Evolutionary conservation across 345 rosid species (phyloP).

Genomic region (Eucalyptus dawsonii): DNA sequence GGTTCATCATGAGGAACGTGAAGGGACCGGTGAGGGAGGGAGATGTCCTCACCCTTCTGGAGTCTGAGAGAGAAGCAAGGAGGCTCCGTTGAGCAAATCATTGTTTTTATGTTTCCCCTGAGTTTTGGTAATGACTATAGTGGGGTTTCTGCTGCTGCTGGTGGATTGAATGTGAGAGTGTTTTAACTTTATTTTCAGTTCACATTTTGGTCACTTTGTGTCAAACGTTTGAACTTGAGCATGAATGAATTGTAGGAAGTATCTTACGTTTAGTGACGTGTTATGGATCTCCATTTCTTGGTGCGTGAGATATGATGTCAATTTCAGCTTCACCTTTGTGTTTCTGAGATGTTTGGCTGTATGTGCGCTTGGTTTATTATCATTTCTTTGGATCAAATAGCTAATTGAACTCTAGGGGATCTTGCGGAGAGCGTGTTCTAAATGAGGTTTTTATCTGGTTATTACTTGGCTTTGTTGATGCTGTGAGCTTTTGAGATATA

Average conservation of each 20-base stretch:
- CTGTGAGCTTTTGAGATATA: neutral
- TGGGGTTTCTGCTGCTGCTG: neutral
- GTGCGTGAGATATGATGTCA: neutral
- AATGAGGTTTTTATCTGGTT: neutral
- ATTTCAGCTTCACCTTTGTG: neutral
- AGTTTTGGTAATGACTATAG: neutral
- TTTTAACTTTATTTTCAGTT: neutral
- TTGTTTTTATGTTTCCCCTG: neutral
- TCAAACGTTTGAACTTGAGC: neutral
- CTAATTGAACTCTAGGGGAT: neutral
- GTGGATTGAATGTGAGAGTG: neutral
- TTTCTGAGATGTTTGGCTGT: neutral
- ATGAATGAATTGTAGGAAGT: neutral
- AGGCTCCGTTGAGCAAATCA: constrained; percentile 42
- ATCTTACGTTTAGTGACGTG: neutral
- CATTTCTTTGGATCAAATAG: neutral
- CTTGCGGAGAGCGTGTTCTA: neutral
- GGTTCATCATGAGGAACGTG: constrained; percentile 78
- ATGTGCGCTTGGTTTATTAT: neutral
- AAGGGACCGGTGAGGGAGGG: constrained; percentile 88
- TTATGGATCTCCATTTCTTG: neutral
- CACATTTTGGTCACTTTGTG: neutral
- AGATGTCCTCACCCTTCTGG: constrained; percentile 66
- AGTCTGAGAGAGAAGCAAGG: constrained; percentile 87
- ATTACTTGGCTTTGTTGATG: neutral